phyloP scores from a whole-genome alignment of 768 basidiomycete species.

The Tricholoma sp. region DNA sequence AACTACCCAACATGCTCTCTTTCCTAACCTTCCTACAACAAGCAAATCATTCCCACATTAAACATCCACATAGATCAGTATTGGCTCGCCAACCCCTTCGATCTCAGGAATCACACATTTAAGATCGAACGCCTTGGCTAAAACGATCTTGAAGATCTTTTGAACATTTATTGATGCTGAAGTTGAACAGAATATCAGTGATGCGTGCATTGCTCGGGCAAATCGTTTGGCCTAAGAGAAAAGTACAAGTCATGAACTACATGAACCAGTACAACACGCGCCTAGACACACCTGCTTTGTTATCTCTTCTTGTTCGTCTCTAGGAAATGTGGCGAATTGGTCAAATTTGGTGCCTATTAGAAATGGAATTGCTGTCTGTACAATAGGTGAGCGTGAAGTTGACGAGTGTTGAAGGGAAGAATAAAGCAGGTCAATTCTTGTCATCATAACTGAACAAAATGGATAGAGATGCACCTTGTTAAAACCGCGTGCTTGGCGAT shows the following conservation, averaged over 20 bases:
- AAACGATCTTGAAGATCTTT: slow-evolving; percentile 98
- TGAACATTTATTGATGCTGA: slow-evolving; percentile 99
- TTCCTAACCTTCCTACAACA: slow-evolving; percentile 5
- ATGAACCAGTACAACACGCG: background rate
- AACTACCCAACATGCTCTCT: background rate
- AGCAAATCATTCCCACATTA: slow-evolving; percentile 28
- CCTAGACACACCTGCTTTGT: slow-evolving; percentile 74
- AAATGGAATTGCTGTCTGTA: slow-evolving; percentile 95
- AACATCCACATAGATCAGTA: slow-evolving; percentile 90
- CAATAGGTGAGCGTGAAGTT: background rate
- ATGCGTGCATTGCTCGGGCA: slow-evolving; percentile 98
- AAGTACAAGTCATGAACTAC: slow-evolving; percentile 4
- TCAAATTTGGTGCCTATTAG: slow-evolving; percentile 99
- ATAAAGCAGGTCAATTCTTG: background rate
- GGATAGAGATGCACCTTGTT: slow-evolving; percentile 70
- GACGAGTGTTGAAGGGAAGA: background rate
- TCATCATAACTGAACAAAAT: background rate
- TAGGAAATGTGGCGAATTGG: slow-evolving; percentile 90
- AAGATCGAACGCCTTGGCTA: slow-evolving; percentile 95
- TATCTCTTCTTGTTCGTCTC: slow-evolving; percentile 99
- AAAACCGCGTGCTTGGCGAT: slow-evolving; percentile 96
- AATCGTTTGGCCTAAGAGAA: slow-evolving; percentile 84
- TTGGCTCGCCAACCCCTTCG: slow-evolving; percentile 92
- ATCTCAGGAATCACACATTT: slow-evolving; percentile 99
- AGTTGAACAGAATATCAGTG: slow-evolving; percentile 99